phyloP scores from a whole-genome alignment of 164 flowering plant species.

The Vitis amurensis region DNA sequence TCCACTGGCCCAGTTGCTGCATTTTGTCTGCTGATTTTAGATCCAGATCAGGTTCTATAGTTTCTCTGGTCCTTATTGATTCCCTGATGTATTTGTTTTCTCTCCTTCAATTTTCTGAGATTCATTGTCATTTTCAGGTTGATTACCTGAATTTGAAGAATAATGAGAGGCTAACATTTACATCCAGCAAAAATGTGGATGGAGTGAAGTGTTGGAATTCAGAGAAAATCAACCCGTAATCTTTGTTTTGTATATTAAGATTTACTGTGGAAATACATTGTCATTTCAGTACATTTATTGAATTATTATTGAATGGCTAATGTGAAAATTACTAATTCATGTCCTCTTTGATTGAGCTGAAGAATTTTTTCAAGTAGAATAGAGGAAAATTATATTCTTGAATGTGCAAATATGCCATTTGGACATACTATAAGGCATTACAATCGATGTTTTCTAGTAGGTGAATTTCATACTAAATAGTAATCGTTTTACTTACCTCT shows the following conservation, averaged over 20 bases:
- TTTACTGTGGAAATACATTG: neutral
- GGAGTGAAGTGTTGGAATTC: conserved; percentile 56
- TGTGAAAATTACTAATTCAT: neutral
- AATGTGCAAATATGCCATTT: too few species aligned
- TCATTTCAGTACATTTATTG: neutral
- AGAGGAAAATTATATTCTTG: too few species aligned
- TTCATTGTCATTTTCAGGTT: conserved; percentile 44
- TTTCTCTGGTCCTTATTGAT: neutral
- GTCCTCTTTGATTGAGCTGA: neutral
- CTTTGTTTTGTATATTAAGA: conserved; percentile 6
- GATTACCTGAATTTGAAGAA: conserved; percentile 89
- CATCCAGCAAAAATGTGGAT: conserved; percentile 24
- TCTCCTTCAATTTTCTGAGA: neutral
- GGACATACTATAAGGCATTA: neutral
- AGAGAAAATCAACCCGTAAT: conserved; percentile 57
- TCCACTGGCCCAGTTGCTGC: conserved; percentile 55
- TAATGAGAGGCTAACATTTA: conserved; percentile 53
- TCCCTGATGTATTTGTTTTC: neutral
- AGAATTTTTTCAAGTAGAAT: too few species aligned
- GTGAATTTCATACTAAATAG: neutral
- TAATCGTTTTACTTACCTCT: conserved; percentile 6
- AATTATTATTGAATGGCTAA: neutral
- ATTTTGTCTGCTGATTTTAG: conserved; percentile 35
- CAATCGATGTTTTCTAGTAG: neutral
- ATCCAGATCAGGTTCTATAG: conserved; percentile 35